These are phyloP conservation scores for Tillandsia fasciculata DNA, from an alignment of 176 grass and related monocot genomes.

Conservation along the genomic window DNA sequence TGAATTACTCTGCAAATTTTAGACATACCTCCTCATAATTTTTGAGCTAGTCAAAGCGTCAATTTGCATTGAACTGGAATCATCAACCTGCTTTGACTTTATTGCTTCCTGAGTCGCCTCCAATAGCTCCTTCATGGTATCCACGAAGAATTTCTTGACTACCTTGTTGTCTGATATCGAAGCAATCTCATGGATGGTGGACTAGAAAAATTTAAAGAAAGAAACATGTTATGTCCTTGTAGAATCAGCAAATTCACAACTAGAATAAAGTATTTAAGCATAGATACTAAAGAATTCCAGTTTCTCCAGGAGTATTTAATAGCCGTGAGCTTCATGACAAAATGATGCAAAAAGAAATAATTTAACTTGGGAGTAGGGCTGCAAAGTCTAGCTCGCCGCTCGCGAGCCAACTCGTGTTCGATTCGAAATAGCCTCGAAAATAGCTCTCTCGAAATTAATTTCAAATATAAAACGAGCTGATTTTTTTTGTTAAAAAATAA, in stretches of 20 bases:
- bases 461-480: no score
- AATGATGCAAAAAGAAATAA: not conserved
- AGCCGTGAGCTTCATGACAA: not conserved
- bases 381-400: no score
- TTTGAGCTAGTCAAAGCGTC: constrained; percentile 32
- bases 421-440: no score
- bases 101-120: constrained; percentile 56
- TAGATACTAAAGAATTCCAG: not conserved
- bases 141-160: constrained; percentile 55
- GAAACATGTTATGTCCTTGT: constrained; percentile 9
- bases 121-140: constrained; percentile 55
- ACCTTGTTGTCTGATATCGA: constrained; percentile 69
- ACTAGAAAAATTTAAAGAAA: constrained; percentile 37
- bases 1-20: constrained; percentile 8
- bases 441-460: no score
- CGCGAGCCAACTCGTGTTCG: no score
- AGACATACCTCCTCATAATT: constrained; percentile 43
- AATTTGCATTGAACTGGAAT: constrained; percentile 44
- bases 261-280: not conserved
- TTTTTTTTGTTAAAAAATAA: no score
- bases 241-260: not conserved
- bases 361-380: not conserved
- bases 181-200: constrained; percentile 67
- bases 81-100: constrained; percentile 44
- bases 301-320: not conserved